These are phyloP conservation scores for Aspergillus latus DNA, from an alignment of 2,329 filamentous ascomycete species.

Conservation along the genomic window DNA sequence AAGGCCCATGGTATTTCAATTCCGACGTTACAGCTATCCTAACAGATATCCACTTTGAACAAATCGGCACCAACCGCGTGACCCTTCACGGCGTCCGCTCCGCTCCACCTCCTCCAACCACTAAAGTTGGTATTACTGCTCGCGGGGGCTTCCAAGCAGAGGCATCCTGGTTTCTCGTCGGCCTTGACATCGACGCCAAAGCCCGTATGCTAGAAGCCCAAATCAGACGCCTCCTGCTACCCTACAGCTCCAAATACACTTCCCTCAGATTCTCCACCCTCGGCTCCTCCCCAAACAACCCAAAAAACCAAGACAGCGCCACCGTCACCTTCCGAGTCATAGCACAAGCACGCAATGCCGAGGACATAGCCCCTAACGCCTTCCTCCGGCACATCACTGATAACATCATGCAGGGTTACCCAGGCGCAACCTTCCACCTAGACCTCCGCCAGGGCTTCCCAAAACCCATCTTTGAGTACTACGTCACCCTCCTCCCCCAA, in stretches of 20 bases:
- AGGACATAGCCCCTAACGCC: not conserved
- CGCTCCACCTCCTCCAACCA: not conserved
- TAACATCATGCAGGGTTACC: conserved; percentile 1
- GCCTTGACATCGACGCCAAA: not conserved
- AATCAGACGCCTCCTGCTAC: not conserved
- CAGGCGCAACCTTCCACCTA: not conserved
- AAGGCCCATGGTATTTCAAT: not conserved
- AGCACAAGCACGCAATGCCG: not conserved
- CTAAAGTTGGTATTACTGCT: not conserved
- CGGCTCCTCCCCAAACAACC: not conserved
- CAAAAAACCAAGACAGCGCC: not conserved
- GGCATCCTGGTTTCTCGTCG: not conserved
- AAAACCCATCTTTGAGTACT: no score
- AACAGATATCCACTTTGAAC: not conserved
- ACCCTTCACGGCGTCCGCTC: not conserved
- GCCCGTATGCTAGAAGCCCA: not conserved
- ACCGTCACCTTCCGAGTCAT: not conserved
- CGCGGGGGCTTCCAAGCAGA: not conserved
- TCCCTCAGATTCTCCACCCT: not conserved
- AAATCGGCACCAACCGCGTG: not conserved
- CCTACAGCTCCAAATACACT: not conserved
- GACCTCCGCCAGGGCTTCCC: not conserved
- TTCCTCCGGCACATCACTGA: not conserved
- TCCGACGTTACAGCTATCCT: not conserved
- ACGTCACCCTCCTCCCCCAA: no score